Percentiles rank a stretch among this genome's conserved stretches.
These are phyloP conservation scores for Trichoderma erinaceum DNA, from an alignment of 495 filamentous ascomycete genomes.

Conservation along the genomic window DNA sequence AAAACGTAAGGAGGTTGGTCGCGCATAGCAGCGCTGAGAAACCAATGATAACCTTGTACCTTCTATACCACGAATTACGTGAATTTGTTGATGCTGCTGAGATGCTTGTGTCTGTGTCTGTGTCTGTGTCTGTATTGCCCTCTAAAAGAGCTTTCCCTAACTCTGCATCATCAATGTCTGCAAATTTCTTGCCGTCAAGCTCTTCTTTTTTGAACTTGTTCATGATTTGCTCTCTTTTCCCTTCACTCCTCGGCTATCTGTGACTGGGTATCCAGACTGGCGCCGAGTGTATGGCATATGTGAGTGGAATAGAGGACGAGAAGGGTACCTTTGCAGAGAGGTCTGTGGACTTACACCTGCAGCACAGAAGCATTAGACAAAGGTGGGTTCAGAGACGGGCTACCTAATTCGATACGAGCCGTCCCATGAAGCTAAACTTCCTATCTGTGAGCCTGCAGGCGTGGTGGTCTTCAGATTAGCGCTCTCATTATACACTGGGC, in stretches of 20 bases:
- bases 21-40: background rate
- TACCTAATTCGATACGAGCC: too few relatives aligned
- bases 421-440: too few relatives aligned
- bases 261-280: background rate
- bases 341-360: background rate
- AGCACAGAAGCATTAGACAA: too few relatives aligned
- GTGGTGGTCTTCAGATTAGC: too few relatives aligned
- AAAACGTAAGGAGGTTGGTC: background rate
- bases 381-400: too few relatives aligned
- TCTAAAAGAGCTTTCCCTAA: background rate
- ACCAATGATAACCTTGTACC: background rate
- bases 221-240: background rate
- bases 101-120: background rate
- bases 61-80: background rate
- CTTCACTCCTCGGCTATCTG: background rate
- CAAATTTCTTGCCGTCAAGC: background rate
- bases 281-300: background rate
- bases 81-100: background rate
- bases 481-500: too few relatives aligned
- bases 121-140: background rate
- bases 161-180: background rate
- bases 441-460: too few relatives aligned
- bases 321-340: background rate
- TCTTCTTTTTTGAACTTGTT: background rate
- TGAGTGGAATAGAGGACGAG: background rate